Percentiles rank a stretch among this genome's conserved stretches.
Conservation (phyloP, 2,329 filamentous ascomycete species). For the Cucurbitaria berberidis region DNA sequence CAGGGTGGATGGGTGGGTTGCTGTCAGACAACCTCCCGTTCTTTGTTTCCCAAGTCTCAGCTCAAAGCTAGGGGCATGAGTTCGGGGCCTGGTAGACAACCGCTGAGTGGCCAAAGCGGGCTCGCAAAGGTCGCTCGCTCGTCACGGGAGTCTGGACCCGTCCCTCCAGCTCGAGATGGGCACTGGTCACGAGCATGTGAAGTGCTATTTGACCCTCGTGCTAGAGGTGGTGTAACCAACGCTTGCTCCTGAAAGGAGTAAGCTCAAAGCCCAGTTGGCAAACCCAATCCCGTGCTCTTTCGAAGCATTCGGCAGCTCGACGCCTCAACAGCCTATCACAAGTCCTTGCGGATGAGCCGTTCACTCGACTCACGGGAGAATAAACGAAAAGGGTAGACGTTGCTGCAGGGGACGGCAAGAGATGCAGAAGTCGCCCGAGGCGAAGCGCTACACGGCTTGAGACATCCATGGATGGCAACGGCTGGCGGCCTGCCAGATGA, state of each 20-base stretch:
- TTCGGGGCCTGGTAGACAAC: constrained; percentile 3
- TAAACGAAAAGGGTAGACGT: no score
- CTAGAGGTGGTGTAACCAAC: neutral
- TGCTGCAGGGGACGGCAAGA: neutral
- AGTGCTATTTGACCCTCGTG: neutral
- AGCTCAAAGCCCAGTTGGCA: neutral
- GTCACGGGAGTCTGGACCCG: neutral
- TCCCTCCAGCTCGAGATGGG: neutral
- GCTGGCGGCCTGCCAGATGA: constrained; percentile 1
- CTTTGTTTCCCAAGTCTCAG: constrained; percentile 11
- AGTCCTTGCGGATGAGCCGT: neutral
- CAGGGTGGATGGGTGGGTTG: constrained; percentile 7
- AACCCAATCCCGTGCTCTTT: neutral
- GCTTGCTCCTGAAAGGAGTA: neutral
- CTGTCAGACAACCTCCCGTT: constrained; percentile 6
- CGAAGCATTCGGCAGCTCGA: neutral
- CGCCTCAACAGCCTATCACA: neutral
- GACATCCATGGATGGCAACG: no score
- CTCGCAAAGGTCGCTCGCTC: neutral
- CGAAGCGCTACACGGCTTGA: constrained; percentile 8
- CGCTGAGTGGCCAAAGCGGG: neutral
- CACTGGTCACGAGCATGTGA: no score
- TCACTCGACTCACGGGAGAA: neutral
- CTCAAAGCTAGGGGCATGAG: constrained; percentile 20
- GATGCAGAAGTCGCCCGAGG: constrained; percentile 8